Base-by-base conservation (phyloP, 768 basidiomycete species). In the Suillus hirtellus region DNA sequence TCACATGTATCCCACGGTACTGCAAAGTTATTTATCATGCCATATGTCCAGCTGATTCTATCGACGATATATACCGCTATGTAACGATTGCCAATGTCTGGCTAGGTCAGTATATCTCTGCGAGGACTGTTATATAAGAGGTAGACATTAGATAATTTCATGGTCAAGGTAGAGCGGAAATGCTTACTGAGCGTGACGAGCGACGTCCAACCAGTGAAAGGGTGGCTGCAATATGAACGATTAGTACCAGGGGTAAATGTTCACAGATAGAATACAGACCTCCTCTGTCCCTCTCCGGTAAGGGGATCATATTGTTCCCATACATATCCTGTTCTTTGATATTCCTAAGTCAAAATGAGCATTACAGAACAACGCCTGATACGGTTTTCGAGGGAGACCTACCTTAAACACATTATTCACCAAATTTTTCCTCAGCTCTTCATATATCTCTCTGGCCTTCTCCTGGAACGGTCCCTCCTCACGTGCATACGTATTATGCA, bases 171-270 rank as follows among this genome's bases (percentile, higher is more conserved):
- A 37, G 6, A 38, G 63, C 53, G 24, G 17, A 17, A 4, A 38
- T 35, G 83, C 93, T 81, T 75, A 96, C 95, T 95, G 69, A 96
- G 77, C 37, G 93, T 87, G 27, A 93, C 85, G 50, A 96, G 79
- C 52, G 95, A 94, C 34, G 95, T 96, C 96, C 95, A 97, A 11
- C 96, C 96, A 12, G 96, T 97, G 79, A 98, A 99, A 0, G 96
- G 95, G 75, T 96, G 94, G 70, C 95, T 95, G 69, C 54, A 60
- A 63, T 34, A 47, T 19, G 59, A 62, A 54, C 24, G 53, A 60
- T 65, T 42, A 70, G 35, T 44, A n/a, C 15, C 67, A 27, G 40
- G 59, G 56, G 7, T 21, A 59, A 53, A 49, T 42, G 44, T 62
- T 65, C n/a, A 34, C 63, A 43, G n/a, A 19, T 47, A 61, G 44